phyloP scores from a whole-genome alignment of 2,329 filamentous ascomycete species.

The Pestalotiopsis sp. region DNA sequence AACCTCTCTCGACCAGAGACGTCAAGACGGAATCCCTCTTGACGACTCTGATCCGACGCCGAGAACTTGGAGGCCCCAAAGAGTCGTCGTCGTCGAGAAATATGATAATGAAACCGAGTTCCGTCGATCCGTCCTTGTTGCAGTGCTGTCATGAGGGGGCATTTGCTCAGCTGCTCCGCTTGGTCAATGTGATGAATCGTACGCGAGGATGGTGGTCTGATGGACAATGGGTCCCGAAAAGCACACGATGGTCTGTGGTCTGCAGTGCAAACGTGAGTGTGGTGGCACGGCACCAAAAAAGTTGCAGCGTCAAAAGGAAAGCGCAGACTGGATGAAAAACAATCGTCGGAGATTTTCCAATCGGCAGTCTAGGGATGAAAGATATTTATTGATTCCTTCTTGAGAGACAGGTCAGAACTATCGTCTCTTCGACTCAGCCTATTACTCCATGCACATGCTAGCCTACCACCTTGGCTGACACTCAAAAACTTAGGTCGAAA shows the following conservation, averaged over 20 bases:
- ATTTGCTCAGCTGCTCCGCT: not conserved
- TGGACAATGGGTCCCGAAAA: not conserved
- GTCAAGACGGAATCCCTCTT: not conserved
- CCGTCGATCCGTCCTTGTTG: not conserved
- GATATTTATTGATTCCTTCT: not conserved
- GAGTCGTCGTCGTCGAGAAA: not conserved
- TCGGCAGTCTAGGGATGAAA: not conserved
- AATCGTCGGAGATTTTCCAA: not conserved
- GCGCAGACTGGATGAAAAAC: not conserved
- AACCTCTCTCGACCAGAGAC: not conserved
- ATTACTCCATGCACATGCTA: too few relatives aligned
- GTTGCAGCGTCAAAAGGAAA: not conserved
- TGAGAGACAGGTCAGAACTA: not conserved
- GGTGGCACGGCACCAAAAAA: not conserved
- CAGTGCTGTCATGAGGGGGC: not conserved
- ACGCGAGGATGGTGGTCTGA: not conserved
- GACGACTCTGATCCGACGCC: not conserved
- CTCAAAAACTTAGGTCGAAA: too few relatives aligned
- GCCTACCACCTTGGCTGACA: too few relatives aligned
- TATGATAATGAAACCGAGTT: not conserved
- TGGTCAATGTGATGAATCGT: not conserved
- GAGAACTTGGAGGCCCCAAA: not conserved
- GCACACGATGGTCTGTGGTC: not conserved
- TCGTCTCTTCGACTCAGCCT: not conserved
- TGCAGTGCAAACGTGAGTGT: not conserved